Evolutionary conservation across 176 grass and related monocot genomes (phyloP), one percentile per base, ranked within the genome.

Genomic region (Avena insularis): DNA sequence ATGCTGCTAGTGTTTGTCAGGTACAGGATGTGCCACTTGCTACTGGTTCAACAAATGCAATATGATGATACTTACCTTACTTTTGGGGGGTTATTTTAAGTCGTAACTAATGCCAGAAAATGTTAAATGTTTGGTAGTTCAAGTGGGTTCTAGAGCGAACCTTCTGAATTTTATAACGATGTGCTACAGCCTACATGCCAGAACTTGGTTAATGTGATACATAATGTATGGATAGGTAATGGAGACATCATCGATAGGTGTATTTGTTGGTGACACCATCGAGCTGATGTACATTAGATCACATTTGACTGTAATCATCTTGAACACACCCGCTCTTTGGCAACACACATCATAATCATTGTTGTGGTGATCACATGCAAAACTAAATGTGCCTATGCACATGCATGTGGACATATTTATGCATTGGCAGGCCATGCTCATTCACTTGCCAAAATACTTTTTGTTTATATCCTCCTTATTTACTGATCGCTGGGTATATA

Each of bases 191-290:
- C 27, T 82, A 82, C 47, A 21, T 54, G 47, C 19, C 12, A 51
- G 25, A 82, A 67, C 47, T 69, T 53, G 27, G 63, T 82, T 64
- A 80, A 46, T 23, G 56, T 79, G 77, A 46, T 59, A 9, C 12
- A 6, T 11, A 62, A 79, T 27, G 4, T 47, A 63, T 79, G 6
- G 35, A 59, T 80, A 63, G 38, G 12, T 46, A 58, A 80, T 63
- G 38, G 13, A 29, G 17, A 80, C 48, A 48, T 7, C 8, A 47
- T 46, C 0, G 38, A 17, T 64, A 25, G 20, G 43, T 33, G 27
- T 65, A 50, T 81, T 33, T 12, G 5, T 66, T 50, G 40, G 9
- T 12, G 60, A 66, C 47, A 6, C 33, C 60, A 50, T 16, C 2
- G 15, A 66, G 9, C 25, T 49, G 60, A 81, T 11, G 4, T 50